Conservation (phyloP, 2,329 filamentous ascomycete genomes). For the Drechslerella stenobrocha region DNA sequence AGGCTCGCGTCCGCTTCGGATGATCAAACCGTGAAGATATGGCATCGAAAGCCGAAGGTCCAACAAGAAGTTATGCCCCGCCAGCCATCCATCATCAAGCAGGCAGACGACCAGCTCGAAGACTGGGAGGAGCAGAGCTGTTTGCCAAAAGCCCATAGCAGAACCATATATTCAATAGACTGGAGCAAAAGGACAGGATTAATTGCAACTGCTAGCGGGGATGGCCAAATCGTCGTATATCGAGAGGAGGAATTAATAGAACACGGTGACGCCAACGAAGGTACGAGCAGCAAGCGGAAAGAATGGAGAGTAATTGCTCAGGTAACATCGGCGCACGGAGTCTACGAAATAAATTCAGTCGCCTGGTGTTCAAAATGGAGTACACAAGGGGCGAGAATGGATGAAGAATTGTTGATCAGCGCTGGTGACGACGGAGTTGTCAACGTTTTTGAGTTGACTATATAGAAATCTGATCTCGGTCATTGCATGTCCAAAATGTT, state of each 20-base stretch:
- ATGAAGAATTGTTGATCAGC: slow-evolving; percentile 77
- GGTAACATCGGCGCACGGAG: slow-evolving; percentile 77
- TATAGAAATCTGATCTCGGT: slow-evolving; percentile 4
- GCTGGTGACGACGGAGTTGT: slow-evolving; percentile 92
- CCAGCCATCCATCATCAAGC: slow-evolving; percentile 83
- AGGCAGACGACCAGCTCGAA: slow-evolving; percentile 70
- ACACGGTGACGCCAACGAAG: slow-evolving; percentile 50
- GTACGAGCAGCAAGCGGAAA: slow-evolving; percentile 52
- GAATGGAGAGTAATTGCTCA: slow-evolving; percentile 72
- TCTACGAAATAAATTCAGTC: slow-evolving; percentile 92
- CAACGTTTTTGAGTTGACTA: slow-evolving; percentile 71
- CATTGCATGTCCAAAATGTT: not conserved
- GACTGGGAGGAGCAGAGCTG: slow-evolving; percentile 77
- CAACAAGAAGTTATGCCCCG: slow-evolving; percentile 56
- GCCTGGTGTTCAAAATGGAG: slow-evolving; percentile 83
- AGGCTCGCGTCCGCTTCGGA: slow-evolving; percentile 82
- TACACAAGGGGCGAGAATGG: slow-evolving; percentile 62
- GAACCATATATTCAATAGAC: slow-evolving; percentile 79
- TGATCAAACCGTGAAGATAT: slow-evolving; percentile 76
- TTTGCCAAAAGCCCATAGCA: slow-evolving; percentile 74
- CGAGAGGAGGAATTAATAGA: slow-evolving; percentile 62
- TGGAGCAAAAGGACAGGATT: slow-evolving; percentile 80
- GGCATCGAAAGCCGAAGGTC: slow-evolving; percentile 66
- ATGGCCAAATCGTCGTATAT: slow-evolving; percentile 80
- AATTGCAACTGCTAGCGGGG: slow-evolving; percentile 85